Evolutionary conservation across 2,329 filamentous ascomycete species (phyloP), one percentile per base, ranked within the genome.

Genomic region (Colletotrichum sojae): DNA sequence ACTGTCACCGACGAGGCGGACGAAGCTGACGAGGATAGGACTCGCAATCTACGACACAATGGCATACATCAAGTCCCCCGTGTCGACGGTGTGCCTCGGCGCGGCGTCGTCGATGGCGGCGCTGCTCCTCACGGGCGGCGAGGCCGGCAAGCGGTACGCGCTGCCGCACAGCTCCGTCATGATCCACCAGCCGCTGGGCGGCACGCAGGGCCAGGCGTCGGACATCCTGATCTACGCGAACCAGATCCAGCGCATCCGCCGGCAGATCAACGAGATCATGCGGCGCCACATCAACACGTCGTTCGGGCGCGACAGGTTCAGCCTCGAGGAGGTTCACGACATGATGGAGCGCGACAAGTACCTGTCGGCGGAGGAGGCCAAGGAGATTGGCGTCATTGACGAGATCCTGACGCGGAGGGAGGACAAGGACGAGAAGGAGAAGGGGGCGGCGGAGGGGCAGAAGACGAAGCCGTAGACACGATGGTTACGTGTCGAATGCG

Each of bases 281-380:
- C 89, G 91, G 78, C 83, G 86, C 60, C 96, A 99, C 80, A 84
- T 99, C 76, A 98, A 95, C 75, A 91, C 89, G 79, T 86, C 90
- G 58, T 88, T 93, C 76, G 91, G 89, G 2, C 78, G 92, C 69
- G 93, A 97, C 22, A 93, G 94, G 80, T 91, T 94, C 78, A 90
- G 86, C 40, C 76, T 97, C 43, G 91, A 94, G 56, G 92, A 97
- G 76, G 92, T 99, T 76, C 95, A 96, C 80, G 94, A 91, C 78
- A 88, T 98, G 79, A 98, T 99, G 95, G 96, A 99, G 84, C 86
- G 96, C 66, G 96, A 99, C 80, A 96, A 96, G 77, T 98, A 98
- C 75, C 88, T 99, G 87, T 92, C 92, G 63, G 94, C 95, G 0
- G 84, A 94, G 53, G 95, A 99, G 83, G 96, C 96, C 9, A 84